Evolutionary conservation across 495 filamentous ascomycete species (phyloP), one percentile per base, ranked within the genome.

Genomic region (Monascus purpureus): DNA sequence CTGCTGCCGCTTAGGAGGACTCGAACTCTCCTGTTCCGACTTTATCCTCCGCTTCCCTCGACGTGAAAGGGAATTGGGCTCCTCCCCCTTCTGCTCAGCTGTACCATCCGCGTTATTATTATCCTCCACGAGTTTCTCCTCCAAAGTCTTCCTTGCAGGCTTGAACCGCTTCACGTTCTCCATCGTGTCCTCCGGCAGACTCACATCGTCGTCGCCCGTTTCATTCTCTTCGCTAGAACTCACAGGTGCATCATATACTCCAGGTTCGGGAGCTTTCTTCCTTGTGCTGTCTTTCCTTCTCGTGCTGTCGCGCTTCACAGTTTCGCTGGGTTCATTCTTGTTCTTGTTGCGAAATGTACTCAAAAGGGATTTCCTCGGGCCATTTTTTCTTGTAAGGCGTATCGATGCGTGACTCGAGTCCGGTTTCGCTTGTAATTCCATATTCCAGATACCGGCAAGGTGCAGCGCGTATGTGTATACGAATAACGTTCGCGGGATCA

Each of bases 211-310:
- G 13, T 40, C 32, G 18, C 13, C 31, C 6, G 20, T 5, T 9
- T 33, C 23, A 2, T 5, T 28, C 6, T 52, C 49, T 8, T 49
- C 50, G 31, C 26, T 45, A 13, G 45, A 49, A 33, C 50, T 55
- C 9, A 48, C n/a, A 1, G 57, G 57, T 13, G 50, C 42, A 20
- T 47, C 52, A 19, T 55, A 43, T 8, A 41, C 51, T 8, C 36
- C 43, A 4, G 41, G 39, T 17, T 52, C 49, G 2, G 20, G 30
- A 14, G 11, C 9, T 28, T 19, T 38, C 13, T 3, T 22, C 16
- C 29, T 28, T 17, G 7, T 12, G 1, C 16, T 17, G 2, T 31
- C 12, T 8, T 15, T 17, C 17, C 16, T 8, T 31, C 12, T 31
- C 15, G 8, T 9, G 7, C 9, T 31, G 3, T 7, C 14, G 1